Evolutionary conservation across 1,284 basidiomycete species (phyloP), one percentile per base, ranked within the genome.

Genomic region (Cerrena zonata): DNA sequence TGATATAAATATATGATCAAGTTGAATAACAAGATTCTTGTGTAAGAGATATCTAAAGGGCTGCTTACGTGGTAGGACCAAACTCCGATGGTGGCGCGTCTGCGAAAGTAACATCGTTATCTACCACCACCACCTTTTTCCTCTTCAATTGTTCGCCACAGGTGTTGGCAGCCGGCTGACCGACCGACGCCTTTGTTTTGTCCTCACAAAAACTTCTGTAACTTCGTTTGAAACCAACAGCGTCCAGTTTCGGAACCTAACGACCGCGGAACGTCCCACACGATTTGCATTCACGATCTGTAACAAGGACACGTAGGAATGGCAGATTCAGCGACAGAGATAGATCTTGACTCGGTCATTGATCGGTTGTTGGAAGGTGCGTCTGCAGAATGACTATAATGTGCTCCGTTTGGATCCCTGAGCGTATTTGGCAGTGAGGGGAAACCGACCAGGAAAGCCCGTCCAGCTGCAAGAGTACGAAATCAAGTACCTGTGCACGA

Each of bases 321-420:
- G 80, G 78, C 82, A 62, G 83, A 85, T 63, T 34, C 30, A 34
- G 71, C 77, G 58, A 85, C 85, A 65, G 93, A 95, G 70, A 94
- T 96, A 72, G 94, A 96, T 80, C 82, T 97, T 59, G 94, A 97
- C 78, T 94, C 92, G 71, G 91, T 96, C 77, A 96, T 97, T 68
- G 94, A 96, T 84, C 82, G 93, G 57, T 79, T 96, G 59, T 78
- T 96, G 59, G 94, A 96, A 85, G 94, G 94, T 94, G 76, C 76
- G 89, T 41, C 43, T 46, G 49, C 43, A 36, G 18, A 42, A 47
- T 36, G 10, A 39, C 19, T 22, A 19, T 12, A 15, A 26, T 22
- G 25, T 37, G 18, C 43, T 47, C 34, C 25, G 44, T 39, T 48
- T 47, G 37, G 53, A 53, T 51, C 45, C 49, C 53, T 50, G 52